Conservation (phyloP, 495 filamentous ascomycete species). For the Geoglossum glabrum region DNA sequence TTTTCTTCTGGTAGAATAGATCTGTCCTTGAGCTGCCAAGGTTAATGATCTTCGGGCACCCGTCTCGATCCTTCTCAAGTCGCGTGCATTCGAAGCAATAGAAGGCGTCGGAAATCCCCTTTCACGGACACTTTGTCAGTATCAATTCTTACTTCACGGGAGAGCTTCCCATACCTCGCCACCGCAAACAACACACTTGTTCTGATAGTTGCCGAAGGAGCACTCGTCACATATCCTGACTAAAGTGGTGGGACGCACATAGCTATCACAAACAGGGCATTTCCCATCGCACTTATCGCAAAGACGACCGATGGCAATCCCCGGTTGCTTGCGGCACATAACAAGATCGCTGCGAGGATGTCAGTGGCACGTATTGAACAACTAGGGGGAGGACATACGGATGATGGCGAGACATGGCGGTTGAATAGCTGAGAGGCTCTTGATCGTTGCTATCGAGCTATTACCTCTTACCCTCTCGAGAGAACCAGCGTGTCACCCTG, state of each 20-base stretch:
- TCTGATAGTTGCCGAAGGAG: constrained; percentile 98
- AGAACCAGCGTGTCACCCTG: neutral
- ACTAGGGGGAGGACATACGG: constrained; percentile 37
- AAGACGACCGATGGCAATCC: constrained; percentile 94
- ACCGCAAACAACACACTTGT: constrained; percentile 97
- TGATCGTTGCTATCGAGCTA: neutral
- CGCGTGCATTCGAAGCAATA: constrained; percentile 99
- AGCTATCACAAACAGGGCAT: constrained; percentile 96
- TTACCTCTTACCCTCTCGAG: neutral
- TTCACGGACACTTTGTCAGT: neutral
- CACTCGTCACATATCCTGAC: constrained; percentile 99
- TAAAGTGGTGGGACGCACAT: constrained; percentile 92
- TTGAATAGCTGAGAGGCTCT: neutral
- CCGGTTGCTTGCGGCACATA: constrained; percentile 98
- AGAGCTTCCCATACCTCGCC: constrained; percentile 37
- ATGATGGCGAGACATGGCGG: constrained; percentile 54
- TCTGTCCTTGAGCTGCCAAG: constrained; percentile 87
- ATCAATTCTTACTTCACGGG: neutral
- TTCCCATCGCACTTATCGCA: constrained; percentile 99
- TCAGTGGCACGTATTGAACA: neutral
- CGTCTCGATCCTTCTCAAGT: constrained; percentile 90
- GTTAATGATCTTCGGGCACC: constrained; percentile 99
- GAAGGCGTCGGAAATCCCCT: constrained; percentile 95
- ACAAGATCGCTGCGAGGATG: constrained; percentile 59
- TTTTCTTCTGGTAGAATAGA: constrained; percentile 68